Evolutionary conservation across 768 basidiomycete species (phyloP), one percentile per base, ranked within the genome.

Genomic region (Candolleomyces efflorescens): DNA sequence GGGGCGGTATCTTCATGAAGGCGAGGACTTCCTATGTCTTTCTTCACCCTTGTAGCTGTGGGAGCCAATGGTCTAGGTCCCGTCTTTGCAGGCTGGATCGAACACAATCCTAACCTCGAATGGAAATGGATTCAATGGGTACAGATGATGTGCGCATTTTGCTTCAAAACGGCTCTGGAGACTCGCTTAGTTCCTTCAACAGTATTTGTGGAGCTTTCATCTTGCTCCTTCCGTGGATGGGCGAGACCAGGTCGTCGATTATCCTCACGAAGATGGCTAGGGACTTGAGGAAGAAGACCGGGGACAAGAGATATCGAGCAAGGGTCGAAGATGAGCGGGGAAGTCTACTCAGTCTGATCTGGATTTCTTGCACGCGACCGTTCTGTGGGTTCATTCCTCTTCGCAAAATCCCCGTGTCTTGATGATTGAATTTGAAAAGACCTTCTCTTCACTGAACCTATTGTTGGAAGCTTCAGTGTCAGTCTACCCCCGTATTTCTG

Each of bases 111-210:
- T 0, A 71, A 71, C 20, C 67, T 92, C 1, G 76, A 77, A 60
- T 92, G 91, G 89, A 75, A 89, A 24, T 92, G 90, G 89, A 90
- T 94, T 22, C 83, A 90, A 64, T 92, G 89, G 90, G 78, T 90
- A 7, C 83, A 86, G 61, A 75, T 84, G 64, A 88, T 86, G 86
- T 83, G 49, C 1, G 73, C 69, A 54, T 63, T 65, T 59, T 17
- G 43, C 44, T n/a, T n/a, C n/a, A n/a, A n/a, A n/a, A n/a, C n/a
- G n/a, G n/a, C n/a, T n/a, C n/a, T n/a, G n/a, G n/a, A n/a, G n/a
- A n/a, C n/a, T n/a, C n/a, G n/a, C n/a, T n/a, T n/a, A n/a, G 15
- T 46, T 3, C 51, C 4, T 43, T 57, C 20, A 22, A 0, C 26
- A 88, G 90, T 50, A 64, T 83, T 32, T 77, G 77, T 26, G 84